Percentiles rank a stretch among this genome's conserved stretches.
Conservation (phyloP, 2,329 filamentous ascomycete genomes). For the Colletotrichum spinosum region DNA sequence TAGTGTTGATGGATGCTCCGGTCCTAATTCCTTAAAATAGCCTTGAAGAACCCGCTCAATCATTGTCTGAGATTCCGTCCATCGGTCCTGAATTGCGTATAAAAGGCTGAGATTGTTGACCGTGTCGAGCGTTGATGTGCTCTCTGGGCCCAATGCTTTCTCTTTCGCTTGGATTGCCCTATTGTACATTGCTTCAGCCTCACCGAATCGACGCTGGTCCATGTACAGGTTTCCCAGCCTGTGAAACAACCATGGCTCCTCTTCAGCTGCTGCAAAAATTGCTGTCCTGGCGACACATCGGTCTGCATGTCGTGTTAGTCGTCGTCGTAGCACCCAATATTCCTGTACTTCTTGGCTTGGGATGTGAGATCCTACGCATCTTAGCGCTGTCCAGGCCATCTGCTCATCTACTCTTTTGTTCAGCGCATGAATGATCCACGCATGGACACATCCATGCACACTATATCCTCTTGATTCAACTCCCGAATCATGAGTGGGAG, state of each 20-base stretch:
- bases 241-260: slow-evolving; percentile 27
- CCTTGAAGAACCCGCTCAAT: too few relatives aligned
- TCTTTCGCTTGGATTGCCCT: slow-evolving; percentile 45
- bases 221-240: slow-evolving; percentile 40
- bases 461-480: slow-evolving; percentile 43
- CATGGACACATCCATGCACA: slow-evolving; percentile 49
- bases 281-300: slow-evolving; percentile 29
- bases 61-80: too few relatives aligned
- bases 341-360: slow-evolving; percentile 21
- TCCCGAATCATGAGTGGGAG: slow-evolving; percentile 14
- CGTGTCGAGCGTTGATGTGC: slow-evolving; percentile 40
- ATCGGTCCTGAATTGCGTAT: slow-evolving; percentile 34
- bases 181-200: slow-evolving; percentile 43
- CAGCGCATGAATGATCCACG: slow-evolving; percentile 44
- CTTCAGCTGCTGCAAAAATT: not conserved
- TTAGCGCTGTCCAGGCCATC: slow-evolving; percentile 20
- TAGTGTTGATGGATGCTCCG: slow-evolving; percentile 33
- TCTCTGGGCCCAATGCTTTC: slow-evolving; percentile 38
- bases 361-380: slow-evolving; percentile 34
- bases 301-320: slow-evolving; percentile 40
- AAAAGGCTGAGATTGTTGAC: slow-evolving; percentile 45
- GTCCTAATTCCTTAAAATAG: too few relatives aligned
- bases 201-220: slow-evolving; percentile 32
- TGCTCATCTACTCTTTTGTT: slow-evolving; percentile 36
- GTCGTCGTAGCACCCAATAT: slow-evolving; percentile 36